These are phyloP conservation scores for Talaromyces sp. DNA, from an alignment of 2,329 filamentous ascomycete species.

Conservation along the genomic window DNA sequence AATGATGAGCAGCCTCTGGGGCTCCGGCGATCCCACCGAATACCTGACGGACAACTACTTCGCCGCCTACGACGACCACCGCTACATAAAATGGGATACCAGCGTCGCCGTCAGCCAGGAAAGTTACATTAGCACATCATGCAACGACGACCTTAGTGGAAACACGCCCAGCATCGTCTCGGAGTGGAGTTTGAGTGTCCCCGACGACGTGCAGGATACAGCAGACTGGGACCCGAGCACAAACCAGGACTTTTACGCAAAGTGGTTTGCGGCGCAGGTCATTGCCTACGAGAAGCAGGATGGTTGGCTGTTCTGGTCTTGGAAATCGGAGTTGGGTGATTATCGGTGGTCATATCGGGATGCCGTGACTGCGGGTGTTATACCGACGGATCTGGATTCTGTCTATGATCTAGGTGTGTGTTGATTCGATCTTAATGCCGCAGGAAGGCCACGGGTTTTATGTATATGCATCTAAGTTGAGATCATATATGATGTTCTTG, in stretches of 20 bases:
- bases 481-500: background rate
- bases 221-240: slow-evolving; percentile 43
- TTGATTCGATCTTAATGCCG: background rate
- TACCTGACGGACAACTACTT: slow-evolving; percentile 44
- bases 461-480: background rate
- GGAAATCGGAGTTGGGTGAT: slow-evolving; percentile 51
- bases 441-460: background rate
- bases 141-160: slow-evolving; percentile 45
- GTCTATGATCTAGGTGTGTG: slow-evolving; percentile 20
- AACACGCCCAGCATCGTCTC: slow-evolving; percentile 53
- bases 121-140: slow-evolving; percentile 53
- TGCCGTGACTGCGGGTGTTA: slow-evolving; percentile 41
- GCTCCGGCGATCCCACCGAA: slow-evolving; percentile 52
- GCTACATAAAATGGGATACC: slow-evolving; percentile 57
- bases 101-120: slow-evolving; percentile 44
- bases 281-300: slow-evolving; percentile 53
- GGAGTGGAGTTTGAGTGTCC: slow-evolving; percentile 57
- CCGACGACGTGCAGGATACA: slow-evolving; percentile 48
- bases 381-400: slow-evolving; percentile 32
- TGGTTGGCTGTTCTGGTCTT: slow-evolving; percentile 60
- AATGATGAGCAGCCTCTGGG: slow-evolving; percentile 55
- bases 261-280: slow-evolving; percentile 58
- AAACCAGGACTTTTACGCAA: slow-evolving; percentile 52
- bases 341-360: slow-evolving; percentile 33
- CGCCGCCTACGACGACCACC: slow-evolving; percentile 57